These are phyloP conservation scores for Calonectria crousiana DNA, from an alignment of 2,329 filamentous ascomycete species.

Conservation along the genomic window DNA sequence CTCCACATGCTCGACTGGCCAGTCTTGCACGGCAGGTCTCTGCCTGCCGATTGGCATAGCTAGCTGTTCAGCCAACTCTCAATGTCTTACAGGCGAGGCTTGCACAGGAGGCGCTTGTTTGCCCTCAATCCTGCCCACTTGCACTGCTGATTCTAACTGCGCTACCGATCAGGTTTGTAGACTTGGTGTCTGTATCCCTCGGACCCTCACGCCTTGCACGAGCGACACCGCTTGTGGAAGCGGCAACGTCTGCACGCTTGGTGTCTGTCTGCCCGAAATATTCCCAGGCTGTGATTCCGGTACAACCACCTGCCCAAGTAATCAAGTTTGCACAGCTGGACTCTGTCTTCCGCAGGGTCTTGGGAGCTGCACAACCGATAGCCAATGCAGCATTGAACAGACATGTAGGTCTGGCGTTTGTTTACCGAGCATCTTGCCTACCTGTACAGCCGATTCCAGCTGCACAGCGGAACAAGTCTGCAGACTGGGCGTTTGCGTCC, in stretches of 20 bases:
- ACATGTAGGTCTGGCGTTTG: conserved; percentile 6
- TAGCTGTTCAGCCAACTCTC: neutral
- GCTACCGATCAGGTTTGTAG: neutral
- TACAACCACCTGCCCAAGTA: neutral
- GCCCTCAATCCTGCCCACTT: neutral
- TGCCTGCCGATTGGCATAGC: neutral
- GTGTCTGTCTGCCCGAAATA: conserved; percentile 16
- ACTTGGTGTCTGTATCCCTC: conserved; percentile 5
- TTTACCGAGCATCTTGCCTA: conserved; percentile 8
- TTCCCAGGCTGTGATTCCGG: conserved; percentile 15
- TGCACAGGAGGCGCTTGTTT: conserved; percentile 10
- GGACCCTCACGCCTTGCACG: neutral
- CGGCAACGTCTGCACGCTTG: conserved; percentile 9
- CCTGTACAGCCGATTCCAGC: neutral
- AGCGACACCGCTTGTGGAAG: neutral
- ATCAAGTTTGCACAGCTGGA: neutral
- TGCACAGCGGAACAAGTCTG: conserved; percentile 20
- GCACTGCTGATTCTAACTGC: conserved; percentile 2
- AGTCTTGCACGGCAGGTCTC: conserved; percentile 9
- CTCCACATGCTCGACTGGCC: neutral
- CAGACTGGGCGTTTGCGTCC: conserved; percentile 18
- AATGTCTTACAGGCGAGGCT: neutral
- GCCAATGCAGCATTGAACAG: neutral
- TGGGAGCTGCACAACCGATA: neutral
- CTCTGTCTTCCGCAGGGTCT: conserved; percentile 8